Evolutionary conservation across 495 filamentous ascomycete genomes (phyloP), one percentile per base, ranked within the genome.

Genomic region (Sordaria brevicollis): DNA sequence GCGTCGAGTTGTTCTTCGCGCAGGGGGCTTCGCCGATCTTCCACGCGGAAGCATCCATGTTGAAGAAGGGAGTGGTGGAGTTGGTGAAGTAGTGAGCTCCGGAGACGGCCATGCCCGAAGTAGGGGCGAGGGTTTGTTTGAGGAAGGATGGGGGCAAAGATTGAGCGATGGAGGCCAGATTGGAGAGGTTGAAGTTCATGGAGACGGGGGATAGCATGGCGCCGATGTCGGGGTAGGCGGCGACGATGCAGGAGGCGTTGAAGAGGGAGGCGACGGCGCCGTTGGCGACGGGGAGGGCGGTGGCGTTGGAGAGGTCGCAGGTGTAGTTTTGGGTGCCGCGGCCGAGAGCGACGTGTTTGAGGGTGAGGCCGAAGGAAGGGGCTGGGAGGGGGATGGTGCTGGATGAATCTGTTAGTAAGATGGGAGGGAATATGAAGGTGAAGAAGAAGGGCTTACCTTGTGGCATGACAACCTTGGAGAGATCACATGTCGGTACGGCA

Each of bases 281-380:
- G 43, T 85, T 77, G 19, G 88, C 79, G 5, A 76, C 77, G n/a
- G 94, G 94, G 0, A 80, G 76, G 0, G 88, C 85, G 1, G 83
- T 79, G 3, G 86, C 75, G 72, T 87, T 85, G 67, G 81, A 81
- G 36, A 84, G 76, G 38, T 86, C 83, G 83, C 94, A 97, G 69
- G 92, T 93, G 80, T 97, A 98, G 85, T 97, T 97, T 83, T 97
- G 87, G 11, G 89, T 94, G 39, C 94, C 94, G 37, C 92, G 90
- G 74, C 94, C 94, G 66, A 98, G 83, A 74, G 89, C 92, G 35
- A 97, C 89, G 76, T 95, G 92, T 76, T 85, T 86, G 35, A 93
- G 82, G 1, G 68, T 79, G 15, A 92, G 80, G 67, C 88, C 90
- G 9, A 83, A 71, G 19, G 83, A 80, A 15, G 88, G 86, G 41